These are phyloP conservation scores for Salpingoeca rosetta DNA, from an alignment of 78 protist species.

Conservation along the genomic window DNA sequence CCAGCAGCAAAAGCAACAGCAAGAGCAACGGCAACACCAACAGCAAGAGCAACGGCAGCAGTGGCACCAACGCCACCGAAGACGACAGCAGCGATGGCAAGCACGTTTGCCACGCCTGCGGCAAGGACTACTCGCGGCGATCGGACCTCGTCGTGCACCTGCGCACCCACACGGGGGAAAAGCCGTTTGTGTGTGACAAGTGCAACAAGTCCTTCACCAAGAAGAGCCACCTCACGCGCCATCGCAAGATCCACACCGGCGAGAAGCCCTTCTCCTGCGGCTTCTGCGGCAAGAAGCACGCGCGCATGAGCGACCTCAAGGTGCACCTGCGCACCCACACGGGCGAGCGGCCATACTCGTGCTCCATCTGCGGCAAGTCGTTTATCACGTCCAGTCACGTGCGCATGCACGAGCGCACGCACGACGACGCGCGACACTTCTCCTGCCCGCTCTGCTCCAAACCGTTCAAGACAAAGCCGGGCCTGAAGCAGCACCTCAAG, in stretches of 20 bases:
- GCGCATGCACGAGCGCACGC: conserved; percentile 51
- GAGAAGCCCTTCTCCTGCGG: conserved; percentile 41
- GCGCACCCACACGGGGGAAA: conserved; percentile 54
- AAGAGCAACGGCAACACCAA: too few relatives aligned
- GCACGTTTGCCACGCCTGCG: conserved; percentile 18
- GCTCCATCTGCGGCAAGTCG: conserved; percentile 42
- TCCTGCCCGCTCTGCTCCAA: conserved; percentile 41
- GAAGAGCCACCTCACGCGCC: conserved; percentile 24
- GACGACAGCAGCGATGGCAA: too few relatives aligned
- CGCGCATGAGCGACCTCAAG: conserved; percentile 43
- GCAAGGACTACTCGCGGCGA: conserved; percentile 30
- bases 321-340: conserved; percentile 65
- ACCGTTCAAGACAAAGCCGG: conserved; percentile 10
- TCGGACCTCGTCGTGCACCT: conserved; percentile 43
- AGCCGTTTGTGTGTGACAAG: conserved; percentile 38
- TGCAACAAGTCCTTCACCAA: conserved; percentile 41
- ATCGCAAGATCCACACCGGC: conserved; percentile 38
- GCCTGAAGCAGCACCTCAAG: neutral
- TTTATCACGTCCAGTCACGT: conserved; percentile 40
- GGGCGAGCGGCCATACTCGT: conserved; percentile 58
- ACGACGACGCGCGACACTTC: conserved; percentile 50
- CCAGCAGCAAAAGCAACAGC: too few relatives aligned
- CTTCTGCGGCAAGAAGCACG: conserved; percentile 27
- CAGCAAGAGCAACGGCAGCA: too few relatives aligned
- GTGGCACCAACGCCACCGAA: too few relatives aligned